These are phyloP conservation scores for Fusarium annulatum DNA, from an alignment of 2,329 filamentous ascomycete genomes.

Conservation along the genomic window DNA sequence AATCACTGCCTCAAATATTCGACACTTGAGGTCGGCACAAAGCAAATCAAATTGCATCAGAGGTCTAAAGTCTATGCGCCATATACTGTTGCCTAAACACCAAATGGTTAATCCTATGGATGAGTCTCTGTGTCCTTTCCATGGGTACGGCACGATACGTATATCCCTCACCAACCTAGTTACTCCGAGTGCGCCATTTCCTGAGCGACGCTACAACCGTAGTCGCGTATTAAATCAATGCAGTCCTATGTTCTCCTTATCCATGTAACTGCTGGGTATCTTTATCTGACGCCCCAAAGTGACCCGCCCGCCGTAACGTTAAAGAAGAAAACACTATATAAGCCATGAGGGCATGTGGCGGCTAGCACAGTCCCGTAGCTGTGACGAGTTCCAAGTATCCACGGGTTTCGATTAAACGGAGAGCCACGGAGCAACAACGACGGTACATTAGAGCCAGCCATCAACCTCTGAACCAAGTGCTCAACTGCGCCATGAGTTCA, in stretches of 20 bases:
- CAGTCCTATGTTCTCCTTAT: slow-evolving; percentile 30
- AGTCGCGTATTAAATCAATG: slow-evolving; percentile 31
- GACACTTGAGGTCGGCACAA: not conserved
- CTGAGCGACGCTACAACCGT: slow-evolving; percentile 14
- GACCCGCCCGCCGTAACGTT: slow-evolving; percentile 10
- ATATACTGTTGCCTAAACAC: slow-evolving; percentile 13
- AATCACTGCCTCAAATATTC: not conserved
- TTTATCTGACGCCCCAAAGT: slow-evolving; percentile 31
- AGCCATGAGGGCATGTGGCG: not conserved
- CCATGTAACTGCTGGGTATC: slow-evolving; percentile 47
- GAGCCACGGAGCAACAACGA: slow-evolving; percentile 2
- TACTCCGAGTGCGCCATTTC: slow-evolving; percentile 41
- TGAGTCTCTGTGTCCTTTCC: slow-evolving; percentile 1
- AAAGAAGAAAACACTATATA: slow-evolving; percentile 20
- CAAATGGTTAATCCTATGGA: slow-evolving; percentile 1
- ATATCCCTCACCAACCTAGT: slow-evolving; percentile 14
- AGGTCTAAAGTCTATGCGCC: slow-evolving; percentile 30
- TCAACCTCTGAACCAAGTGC: not conserved
- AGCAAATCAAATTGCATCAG: not conserved
- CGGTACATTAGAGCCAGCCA: not conserved
- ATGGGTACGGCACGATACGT: not conserved
- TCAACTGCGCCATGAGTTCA: not conserved
- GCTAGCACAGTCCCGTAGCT: slow-evolving; percentile 1
- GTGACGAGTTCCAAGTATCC: not conserved
- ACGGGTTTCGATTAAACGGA: not conserved